These are phyloP conservation scores for Zygosaccharomyces pseudobailii DNA, from an alignment of 1,139 yeast genomes.

Conservation along the genomic window DNA sequence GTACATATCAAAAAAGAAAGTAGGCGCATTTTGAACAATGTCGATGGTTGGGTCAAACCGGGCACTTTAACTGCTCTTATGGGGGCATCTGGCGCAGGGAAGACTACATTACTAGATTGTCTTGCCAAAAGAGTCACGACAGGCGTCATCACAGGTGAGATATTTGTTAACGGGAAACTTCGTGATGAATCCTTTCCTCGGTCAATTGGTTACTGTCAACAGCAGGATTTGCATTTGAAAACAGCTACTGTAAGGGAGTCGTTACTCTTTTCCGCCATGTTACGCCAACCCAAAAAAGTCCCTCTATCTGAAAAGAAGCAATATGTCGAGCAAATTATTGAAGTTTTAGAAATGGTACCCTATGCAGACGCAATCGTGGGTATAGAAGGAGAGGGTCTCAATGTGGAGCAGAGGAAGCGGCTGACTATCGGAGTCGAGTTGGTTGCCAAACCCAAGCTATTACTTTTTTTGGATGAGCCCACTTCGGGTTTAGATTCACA, in stretches of 20 bases:
- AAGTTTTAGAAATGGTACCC: constrained; percentile 56
- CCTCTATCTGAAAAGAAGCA: constrained; percentile 52
- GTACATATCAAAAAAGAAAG: constrained; percentile 48
- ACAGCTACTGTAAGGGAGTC: constrained; percentile 70
- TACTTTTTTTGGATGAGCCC: constrained; percentile 77
- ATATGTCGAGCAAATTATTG: constrained; percentile 60
- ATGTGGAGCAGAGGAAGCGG: constrained; percentile 72
- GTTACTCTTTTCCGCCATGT: constrained; percentile 56
- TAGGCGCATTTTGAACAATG: constrained; percentile 51
- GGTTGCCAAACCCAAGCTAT: constrained; percentile 72
- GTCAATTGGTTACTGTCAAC: constrained; percentile 68
- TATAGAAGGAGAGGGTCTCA: constrained; percentile 59
- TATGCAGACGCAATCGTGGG: constrained; percentile 74
- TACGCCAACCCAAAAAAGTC: constrained; percentile 55
- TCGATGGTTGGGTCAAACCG: constrained; percentile 70
- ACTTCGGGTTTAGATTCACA: constrained; percentile 85
- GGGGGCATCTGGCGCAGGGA: constrained; percentile 80
- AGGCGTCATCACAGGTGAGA: constrained; percentile 63
- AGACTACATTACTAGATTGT: constrained; percentile 61
- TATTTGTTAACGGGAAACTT: constrained; percentile 58
- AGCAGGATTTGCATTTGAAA: constrained; percentile 61
- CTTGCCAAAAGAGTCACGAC: constrained; percentile 62
- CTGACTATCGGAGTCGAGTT: constrained; percentile 74
- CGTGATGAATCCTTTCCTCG: constrained; percentile 63
- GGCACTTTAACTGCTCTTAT: constrained; percentile 60